phyloP scores from a whole-genome alignment of 2,329 filamentous ascomycete species.

The Aurifilum marmelostoma region DNA sequence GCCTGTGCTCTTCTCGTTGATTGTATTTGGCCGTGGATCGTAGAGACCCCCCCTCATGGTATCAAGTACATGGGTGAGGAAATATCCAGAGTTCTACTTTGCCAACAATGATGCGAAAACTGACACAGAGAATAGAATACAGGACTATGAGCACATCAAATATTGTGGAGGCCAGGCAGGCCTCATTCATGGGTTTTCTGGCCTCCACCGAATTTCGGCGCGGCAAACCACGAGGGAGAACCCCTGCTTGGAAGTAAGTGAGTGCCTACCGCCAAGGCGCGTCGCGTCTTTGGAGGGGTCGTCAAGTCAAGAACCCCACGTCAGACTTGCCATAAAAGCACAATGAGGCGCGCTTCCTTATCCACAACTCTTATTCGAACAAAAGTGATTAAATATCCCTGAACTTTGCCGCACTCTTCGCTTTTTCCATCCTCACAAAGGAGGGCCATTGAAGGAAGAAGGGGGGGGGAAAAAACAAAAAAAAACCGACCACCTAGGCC shows the following conservation, averaged over 20 bases:
- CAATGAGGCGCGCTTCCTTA: not conserved
- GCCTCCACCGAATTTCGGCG: not conserved
- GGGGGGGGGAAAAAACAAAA: no score
- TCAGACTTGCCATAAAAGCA: not conserved
- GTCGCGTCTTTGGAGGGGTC: not conserved
- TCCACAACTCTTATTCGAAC: not conserved
- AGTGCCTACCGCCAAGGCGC: not conserved
- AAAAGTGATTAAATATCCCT: not conserved
- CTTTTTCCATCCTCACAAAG: not conserved
- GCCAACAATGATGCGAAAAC: no score
- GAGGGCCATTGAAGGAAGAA: no score
- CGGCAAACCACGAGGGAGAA: not conserved
- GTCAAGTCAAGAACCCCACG: not conserved
- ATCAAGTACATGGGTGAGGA: no score
- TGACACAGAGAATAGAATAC: no score
- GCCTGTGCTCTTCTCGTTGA: not conserved
- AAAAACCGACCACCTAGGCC: no score
- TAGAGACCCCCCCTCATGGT: no score
- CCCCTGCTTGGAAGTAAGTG: not conserved
- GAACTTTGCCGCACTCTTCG: not conserved
- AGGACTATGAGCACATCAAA: no score
- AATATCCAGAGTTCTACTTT: no score
- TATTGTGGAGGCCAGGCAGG: no score
- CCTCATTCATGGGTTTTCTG: not conserved
- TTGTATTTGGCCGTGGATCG: not conserved